Base-by-base conservation (phyloP, 345 rosid genomes). In the Heritiera fomes region DNA sequence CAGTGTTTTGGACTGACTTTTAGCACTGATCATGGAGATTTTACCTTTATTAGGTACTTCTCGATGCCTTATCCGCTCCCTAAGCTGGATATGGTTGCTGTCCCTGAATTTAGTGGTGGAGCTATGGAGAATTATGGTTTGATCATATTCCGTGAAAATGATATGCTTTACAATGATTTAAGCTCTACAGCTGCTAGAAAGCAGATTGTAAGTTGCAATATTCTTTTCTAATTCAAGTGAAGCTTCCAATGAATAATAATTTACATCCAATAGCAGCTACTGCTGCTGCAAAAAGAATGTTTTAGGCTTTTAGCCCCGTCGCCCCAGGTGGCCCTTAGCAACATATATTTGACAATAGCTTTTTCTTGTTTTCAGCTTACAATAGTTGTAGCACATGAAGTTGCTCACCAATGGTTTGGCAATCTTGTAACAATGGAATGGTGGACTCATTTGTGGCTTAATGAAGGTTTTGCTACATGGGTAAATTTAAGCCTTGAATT, bases 391-490 rank as follows among this genome's bases (percentile, higher is more conserved):
- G 97, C 98, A 20, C 99, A 96, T 88, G 99, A 96, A 85, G 87
- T 96, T 59, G 99, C 98, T 60, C 99, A 96, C 81, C 98, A 94
- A 80, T 96, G 98, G 99, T 96, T 96, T 87, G 99, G 98, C 20
- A 94, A 96, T 87, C 98, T 96, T 81, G 98, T 96, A 73, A 94
- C 99, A 67, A 96, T 96, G 99, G 98, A 96, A 84, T 96, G 98
- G 99, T 96, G 99, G 98, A 96, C 99, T 3, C 94, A 96, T 85
- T 87, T 94, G 77, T 96, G 99, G 99, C 90, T 94, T 58, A 96
- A 96, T 80, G 99, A 96, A 84, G 98, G 99, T 80, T 96, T 96
- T 87, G 99, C 99, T 45, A 96, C 99, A 60, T 96, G 99, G 99
- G 99, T 96, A 94, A 59, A 15, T 17, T 65, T 82, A 64, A 56